Percentiles rank a stretch among this genome's conserved stretches.
Evolutionary conservation across 495 filamentous ascomycete species (phyloP).

Genomic region (Tuber microsphaerosporum): DNA sequence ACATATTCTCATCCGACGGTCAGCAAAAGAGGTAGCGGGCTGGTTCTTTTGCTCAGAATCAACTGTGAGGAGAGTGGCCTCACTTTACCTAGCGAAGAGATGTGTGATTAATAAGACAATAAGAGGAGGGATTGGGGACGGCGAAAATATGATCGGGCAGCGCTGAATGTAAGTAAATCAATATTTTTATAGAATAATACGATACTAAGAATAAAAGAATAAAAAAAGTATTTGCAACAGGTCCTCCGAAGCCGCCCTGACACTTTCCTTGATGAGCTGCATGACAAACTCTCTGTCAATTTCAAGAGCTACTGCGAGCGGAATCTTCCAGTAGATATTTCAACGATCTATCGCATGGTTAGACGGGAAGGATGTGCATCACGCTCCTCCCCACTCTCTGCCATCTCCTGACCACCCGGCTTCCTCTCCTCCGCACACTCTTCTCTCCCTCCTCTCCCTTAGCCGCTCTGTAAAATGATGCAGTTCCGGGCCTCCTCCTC

Average conservation of each 20-base stretch:
- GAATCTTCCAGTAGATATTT: neutral
- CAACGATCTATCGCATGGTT: neutral
- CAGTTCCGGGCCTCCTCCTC: conserved; percentile 36
- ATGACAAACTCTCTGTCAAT: neutral
- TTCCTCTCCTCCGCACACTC: conserved; percentile 16
- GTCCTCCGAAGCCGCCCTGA: neutral
- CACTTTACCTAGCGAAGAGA: neutral
- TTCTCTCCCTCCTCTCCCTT: conserved; percentile 37
- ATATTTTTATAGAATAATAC: neutral
- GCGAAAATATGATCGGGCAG: neutral
- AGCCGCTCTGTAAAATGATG: conserved; percentile 13
- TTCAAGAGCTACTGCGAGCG: neutral
- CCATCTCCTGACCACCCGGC: conserved; percentile 28
- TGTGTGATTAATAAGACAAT: neutral
- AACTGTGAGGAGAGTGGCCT: neutral
- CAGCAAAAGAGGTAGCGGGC: neutral
- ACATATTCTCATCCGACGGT: neutral
- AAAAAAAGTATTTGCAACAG: neutral
- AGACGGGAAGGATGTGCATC: neutral
- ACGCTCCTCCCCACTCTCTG: conserved; percentile 42
- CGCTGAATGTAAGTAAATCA: neutral
- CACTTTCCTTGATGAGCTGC: neutral
- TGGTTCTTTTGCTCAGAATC: neutral
- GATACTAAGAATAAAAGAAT: neutral
- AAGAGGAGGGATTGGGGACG: neutral